Percentiles rank a stretch among this genome's conserved stretches.
Evolutionary conservation across 2,329 filamentous ascomycete species (phyloP).

Genomic region (Cryphonectria radicalis): DNA sequence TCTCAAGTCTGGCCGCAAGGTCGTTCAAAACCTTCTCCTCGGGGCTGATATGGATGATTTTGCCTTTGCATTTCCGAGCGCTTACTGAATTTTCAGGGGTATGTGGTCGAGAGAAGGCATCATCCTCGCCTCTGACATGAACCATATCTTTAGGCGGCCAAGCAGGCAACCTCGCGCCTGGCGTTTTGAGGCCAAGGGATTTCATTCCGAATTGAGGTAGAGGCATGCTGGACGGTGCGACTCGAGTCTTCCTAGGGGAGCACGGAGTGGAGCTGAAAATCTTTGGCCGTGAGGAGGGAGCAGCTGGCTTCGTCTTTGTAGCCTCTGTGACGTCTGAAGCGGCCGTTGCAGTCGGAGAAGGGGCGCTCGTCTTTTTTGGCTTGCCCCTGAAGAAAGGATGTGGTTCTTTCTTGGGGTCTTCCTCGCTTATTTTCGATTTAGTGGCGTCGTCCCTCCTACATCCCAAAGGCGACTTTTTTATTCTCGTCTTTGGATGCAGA

Average conservation of each 20-base stretch:
- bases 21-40: constrained; percentile 49
- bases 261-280: constrained; percentile 59
- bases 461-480: constrained; percentile 26
- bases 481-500: constrained; percentile 28
- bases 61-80: constrained; percentile 56
- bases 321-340: constrained; percentile 30
- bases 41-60: constrained; percentile 44
- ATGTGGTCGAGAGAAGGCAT: background rate
- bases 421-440: constrained; percentile 35
- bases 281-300: constrained; percentile 36
- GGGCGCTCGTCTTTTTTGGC: constrained; percentile 36
- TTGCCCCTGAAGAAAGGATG: constrained; percentile 74
- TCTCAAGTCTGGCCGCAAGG: constrained; percentile 45
- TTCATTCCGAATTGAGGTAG: constrained; percentile 50
- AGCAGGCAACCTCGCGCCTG: constrained; percentile 67
- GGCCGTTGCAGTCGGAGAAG: background rate
- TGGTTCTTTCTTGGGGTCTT: constrained; percentile 37
- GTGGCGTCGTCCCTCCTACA: constrained; percentile 36
- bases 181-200: constrained; percentile 59
- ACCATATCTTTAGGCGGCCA: constrained; percentile 71
- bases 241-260: constrained; percentile 51
- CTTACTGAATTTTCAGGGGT: constrained; percentile 1
- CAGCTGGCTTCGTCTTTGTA: constrained; percentile 34
- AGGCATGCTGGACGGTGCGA: constrained; percentile 37
- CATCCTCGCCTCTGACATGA: constrained; percentile 60